These are phyloP conservation scores for Aspergillus pseudoviridinutans DNA, from an alignment of 2,329 filamentous ascomycete genomes.

Conservation along the genomic window DNA sequence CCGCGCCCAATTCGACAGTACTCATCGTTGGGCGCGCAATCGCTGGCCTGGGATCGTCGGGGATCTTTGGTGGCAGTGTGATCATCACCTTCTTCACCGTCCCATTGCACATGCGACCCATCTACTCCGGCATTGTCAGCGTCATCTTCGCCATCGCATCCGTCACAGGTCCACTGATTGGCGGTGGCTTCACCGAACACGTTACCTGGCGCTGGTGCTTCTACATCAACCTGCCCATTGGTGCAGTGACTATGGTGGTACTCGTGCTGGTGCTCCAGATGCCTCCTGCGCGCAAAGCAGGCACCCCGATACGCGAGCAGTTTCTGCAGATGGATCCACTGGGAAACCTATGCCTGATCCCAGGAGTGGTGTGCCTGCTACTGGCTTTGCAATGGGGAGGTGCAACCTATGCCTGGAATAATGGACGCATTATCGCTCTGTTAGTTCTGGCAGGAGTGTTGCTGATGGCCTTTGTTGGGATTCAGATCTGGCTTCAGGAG, in stretches of 20 bases:
- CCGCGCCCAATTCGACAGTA: slow-evolving; percentile 24
- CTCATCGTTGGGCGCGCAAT: slow-evolving; percentile 35
- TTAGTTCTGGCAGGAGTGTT: too few species aligned
- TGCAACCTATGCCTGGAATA: too few species aligned
- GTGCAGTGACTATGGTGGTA: slow-evolving; percentile 10
- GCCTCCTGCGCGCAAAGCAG: background rate
- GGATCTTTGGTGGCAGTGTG: slow-evolving; percentile 29
- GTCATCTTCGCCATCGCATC: slow-evolving; percentile 31
- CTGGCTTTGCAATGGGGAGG: slow-evolving; percentile 13
- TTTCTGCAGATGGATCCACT: background rate
- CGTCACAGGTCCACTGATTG: slow-evolving; percentile 29
- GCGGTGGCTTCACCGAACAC: slow-evolving; percentile 31
- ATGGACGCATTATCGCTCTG: too few species aligned
- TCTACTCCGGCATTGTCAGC: slow-evolving; percentile 28
- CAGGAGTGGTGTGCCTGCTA: slow-evolving; percentile 33
- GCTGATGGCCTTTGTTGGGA: too few species aligned
- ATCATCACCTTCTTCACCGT: slow-evolving; percentile 32
- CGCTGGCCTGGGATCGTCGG: slow-evolving; percentile 27
- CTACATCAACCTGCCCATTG: slow-evolving; percentile 51
- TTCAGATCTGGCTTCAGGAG: too few species aligned
- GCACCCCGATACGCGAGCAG: background rate
- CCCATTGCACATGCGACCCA: slow-evolving; percentile 27
- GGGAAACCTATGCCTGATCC: slow-evolving; percentile 44
- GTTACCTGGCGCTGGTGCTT: slow-evolving; percentile 47
- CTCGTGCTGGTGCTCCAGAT: background rate